Conservation (phyloP, 139 green algal species). For the Parachlorella kessleri region DNA sequence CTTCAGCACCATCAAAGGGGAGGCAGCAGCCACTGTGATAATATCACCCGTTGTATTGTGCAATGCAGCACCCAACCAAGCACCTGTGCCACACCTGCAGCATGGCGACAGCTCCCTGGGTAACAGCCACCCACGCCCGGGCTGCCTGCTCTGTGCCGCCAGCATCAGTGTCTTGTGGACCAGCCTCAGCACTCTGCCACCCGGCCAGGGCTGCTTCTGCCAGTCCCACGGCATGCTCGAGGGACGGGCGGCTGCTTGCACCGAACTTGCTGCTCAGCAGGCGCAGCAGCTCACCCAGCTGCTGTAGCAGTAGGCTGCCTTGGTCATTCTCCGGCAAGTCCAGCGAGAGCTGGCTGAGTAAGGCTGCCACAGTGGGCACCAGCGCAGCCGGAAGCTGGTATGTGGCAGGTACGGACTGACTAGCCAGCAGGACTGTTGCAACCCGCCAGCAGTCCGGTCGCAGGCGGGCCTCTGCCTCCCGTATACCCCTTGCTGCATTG, state of each 20-base stretch:
- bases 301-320: background rate
- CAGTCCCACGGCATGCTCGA: conserved; percentile 16
- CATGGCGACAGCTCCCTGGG: conserved; percentile 1
- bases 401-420: background rate
- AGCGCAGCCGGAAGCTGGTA: background rate
- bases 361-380: background rate
- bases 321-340: background rate
- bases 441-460: background rate
- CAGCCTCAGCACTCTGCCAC: too few species aligned
- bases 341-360: too few species aligned
- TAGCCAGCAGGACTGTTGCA: background rate
- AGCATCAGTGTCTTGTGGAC: too few species aligned
- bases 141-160: too few species aligned
- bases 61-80: too few species aligned
- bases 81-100: conserved; percentile 3
- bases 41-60: too few species aligned
- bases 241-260: background rate
- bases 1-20: too few species aligned
- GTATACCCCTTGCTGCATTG: background rate
- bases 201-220: conserved; percentile 18
- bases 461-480: background rate
- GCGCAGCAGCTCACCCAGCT: background rate
- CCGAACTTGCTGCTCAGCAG: conserved; percentile 10
- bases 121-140: background rate
- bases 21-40: too few species aligned